Evolutionary conservation across 176 grass and related monocot species (phyloP), one percentile per base, ranked within the genome.

Genomic region (Secale cereale): DNA sequence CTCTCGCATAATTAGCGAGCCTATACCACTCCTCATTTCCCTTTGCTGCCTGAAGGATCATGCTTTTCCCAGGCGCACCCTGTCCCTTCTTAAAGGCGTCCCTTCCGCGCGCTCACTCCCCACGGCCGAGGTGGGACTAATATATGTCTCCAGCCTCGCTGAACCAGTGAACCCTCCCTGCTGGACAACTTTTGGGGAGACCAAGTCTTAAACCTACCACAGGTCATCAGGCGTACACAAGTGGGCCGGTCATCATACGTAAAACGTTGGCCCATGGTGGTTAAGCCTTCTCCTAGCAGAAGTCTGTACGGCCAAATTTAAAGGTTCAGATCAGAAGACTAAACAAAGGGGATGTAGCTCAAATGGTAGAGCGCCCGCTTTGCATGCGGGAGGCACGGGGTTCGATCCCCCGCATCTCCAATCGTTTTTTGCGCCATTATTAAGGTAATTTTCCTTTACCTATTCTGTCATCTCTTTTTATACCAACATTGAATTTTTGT

Each of bases 291-390:
- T n/a, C n/a, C n/a, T n/a, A n/a, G n/a, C n/a, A n/a, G n/a, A n/a
- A n/a, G n/a, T n/a, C n/a, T n/a, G n/a, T n/a, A n/a, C n/a, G n/a
- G n/a, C n/a, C n/a, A n/a, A n/a, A n/a, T n/a, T n/a, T 19, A 2
- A 1, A 19, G 15, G 0, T 7, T 7, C 0, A 52, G 48, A 19
- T 52, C 6, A 0, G 1, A 6, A 52, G 19, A 1, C 2, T 7
- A 1, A 7, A 1, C 16, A 2, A 57, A 22, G 71, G 71, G 71
- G 71, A 74, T 92, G 93, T 95, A 94, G 91, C 89, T 98, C 89
- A 95, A 98, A 95, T 87, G 91, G 91, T 95, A 95, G 91, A 98
- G 93, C 91, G 89, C 91, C 93, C 93, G 93, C 93, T 95, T 95
- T 98, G 93, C 96, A 95, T 98, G 93, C 89, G 87, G 95, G 91